Evolutionary conservation across 208 protist genomes (phyloP).

Genomic region (Wallacemonas sp.): DNA sequence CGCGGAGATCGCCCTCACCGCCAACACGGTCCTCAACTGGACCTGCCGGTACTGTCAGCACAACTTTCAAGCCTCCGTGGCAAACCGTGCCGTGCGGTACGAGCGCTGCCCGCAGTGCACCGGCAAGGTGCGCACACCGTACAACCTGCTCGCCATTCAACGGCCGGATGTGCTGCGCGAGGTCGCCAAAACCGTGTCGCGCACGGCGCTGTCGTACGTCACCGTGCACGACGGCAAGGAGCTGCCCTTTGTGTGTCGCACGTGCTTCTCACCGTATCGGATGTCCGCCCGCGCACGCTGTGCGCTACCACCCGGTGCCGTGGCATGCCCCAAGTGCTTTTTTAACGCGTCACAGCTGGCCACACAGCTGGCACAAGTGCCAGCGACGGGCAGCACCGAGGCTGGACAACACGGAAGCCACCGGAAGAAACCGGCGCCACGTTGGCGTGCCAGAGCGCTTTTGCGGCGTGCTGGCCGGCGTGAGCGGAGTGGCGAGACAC

Average conservation of each 20-base stretch:
- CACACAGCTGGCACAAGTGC: neutral
- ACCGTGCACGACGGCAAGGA: slow-evolving; percentile 58
- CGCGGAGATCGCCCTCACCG: slow-evolving; percentile 38
- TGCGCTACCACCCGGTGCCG: slow-evolving; percentile 33
- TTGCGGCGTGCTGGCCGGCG: neutral
- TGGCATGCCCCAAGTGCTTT: slow-evolving; percentile 80
- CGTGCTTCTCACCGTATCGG: slow-evolving; percentile 63
- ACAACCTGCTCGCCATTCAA: slow-evolving; percentile 69
- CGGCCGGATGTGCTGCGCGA: slow-evolving; percentile 77
- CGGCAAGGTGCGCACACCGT: slow-evolving; percentile 36
- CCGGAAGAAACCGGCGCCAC: neutral
- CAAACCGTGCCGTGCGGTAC: slow-evolving; percentile 54
- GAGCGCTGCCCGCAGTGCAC: slow-evolving; percentile 76
- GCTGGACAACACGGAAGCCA: neutral
- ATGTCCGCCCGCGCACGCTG: slow-evolving; percentile 73
- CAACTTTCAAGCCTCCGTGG: slow-evolving; percentile 53
- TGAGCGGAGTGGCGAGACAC: slow-evolving; percentile 28
- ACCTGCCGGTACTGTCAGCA: slow-evolving; percentile 60
- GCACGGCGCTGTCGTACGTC: slow-evolving; percentile 40
- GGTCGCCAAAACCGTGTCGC: slow-evolving; percentile 50
- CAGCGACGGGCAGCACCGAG: too few species aligned
- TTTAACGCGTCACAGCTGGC: slow-evolving; percentile 26
- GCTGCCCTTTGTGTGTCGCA: slow-evolving; percentile 76
- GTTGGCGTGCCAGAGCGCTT: neutral
- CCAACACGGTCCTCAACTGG: slow-evolving; percentile 59